Evolutionary conservation across 1,139 yeast genomes (phyloP).

Genomic region (Zygoascus sp.): DNA sequence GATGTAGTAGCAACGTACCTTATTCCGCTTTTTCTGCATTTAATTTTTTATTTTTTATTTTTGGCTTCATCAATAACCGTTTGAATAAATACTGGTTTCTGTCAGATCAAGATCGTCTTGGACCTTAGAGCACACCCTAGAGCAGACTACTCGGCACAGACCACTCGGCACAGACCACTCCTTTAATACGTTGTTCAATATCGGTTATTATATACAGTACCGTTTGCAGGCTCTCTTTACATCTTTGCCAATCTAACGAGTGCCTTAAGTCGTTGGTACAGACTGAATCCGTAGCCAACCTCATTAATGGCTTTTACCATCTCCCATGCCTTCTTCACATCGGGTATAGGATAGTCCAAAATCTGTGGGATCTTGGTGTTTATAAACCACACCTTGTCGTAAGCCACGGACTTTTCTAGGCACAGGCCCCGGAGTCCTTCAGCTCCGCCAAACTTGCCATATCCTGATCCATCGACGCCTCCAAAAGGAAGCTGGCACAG

Average conservation of each 20-base stretch:
- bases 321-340: slow-evolving; percentile 79
- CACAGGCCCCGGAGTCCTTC: slow-evolving; percentile 92
- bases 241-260: slow-evolving; percentile 44
- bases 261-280: slow-evolving; percentile 62
- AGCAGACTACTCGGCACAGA: no score
- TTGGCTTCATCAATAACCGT: no score
- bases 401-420: slow-evolving; percentile 77
- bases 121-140: no score
- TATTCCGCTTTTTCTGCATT: no score
- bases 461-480: slow-evolving; percentile 87
- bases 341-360: slow-evolving; percentile 83
- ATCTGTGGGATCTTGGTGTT: slow-evolving; percentile 79
- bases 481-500: slow-evolving; percentile 97
- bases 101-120: no score
- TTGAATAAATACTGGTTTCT: no score
- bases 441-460: slow-evolving; percentile 95
- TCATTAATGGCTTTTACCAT: slow-evolving; percentile 76
- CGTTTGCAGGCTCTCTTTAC: background rate
- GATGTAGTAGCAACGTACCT: no score
- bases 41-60: no score
- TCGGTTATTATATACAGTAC: background rate
- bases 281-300: slow-evolving; percentile 73
- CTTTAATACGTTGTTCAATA: background rate
- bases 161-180: no score
- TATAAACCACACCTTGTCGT: slow-evolving; percentile 72